A percentile compares a stretch with the other conserved stretches of the same genome.
Conservation (phyloP, 495 filamentous ascomycete genomes). For the Amniculicola lignicola region DNA sequence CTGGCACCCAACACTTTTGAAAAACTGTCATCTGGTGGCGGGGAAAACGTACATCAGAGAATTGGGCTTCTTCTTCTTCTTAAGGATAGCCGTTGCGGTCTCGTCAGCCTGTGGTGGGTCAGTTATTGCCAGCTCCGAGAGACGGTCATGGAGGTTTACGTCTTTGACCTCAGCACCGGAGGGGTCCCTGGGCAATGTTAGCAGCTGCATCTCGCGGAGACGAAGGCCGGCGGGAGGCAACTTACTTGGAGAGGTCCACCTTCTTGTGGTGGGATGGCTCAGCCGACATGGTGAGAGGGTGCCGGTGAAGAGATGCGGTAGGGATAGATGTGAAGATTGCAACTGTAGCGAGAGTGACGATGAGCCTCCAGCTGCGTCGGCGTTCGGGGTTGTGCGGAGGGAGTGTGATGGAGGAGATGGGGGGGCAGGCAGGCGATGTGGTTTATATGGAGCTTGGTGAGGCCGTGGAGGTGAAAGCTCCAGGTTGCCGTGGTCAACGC, state of each 20-base stretch:
- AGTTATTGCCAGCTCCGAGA: conserved; percentile 23
- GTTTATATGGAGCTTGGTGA: conserved; percentile 15
- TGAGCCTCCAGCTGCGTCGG: background rate
- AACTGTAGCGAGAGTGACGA: background rate
- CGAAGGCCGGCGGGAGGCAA: conserved; percentile 6
- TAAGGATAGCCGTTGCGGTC: conserved; percentile 94
- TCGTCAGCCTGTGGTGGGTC: conserved; percentile 67
- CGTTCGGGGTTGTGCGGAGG: background rate
- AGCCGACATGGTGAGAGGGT: conserved; percentile 54
- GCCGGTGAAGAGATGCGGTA: background rate
- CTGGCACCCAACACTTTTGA: background rate
- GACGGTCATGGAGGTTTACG: conserved; percentile 50
- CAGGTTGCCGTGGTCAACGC: conserved; percentile 18
- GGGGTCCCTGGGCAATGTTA: conserved; percentile 62
- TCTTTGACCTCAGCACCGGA: conserved; percentile 86
- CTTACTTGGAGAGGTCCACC: conserved; percentile 80
- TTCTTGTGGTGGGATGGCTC: conserved; percentile 83
- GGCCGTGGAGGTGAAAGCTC: conserved; percentile 1
- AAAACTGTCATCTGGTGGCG: background rate
- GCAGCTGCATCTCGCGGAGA: conserved; percentile 39
- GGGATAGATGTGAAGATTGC: background rate
- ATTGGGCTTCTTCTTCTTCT: conserved; percentile 99
- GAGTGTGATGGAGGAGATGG: conserved; percentile 10
- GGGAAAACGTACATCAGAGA: conserved; percentile 72
- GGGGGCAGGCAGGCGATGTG: conserved; percentile 13